Evolutionary conservation across 768 basidiomycete genomes (phyloP).

Genomic region (Vararia minispora): DNA sequence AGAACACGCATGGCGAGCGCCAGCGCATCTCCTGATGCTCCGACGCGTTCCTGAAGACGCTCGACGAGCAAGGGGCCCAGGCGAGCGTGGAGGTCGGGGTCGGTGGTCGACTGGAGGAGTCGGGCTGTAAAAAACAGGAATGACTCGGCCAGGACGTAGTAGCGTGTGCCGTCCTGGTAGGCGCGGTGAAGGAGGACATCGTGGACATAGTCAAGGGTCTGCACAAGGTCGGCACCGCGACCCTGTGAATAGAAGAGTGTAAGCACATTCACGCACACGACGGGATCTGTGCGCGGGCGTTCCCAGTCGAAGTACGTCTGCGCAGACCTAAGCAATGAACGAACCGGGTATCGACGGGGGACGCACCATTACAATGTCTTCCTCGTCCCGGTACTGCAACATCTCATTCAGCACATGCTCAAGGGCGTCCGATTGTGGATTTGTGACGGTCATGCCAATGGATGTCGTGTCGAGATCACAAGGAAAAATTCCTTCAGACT

Average conservation of each 20-base stretch:
- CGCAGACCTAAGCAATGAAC: slow-evolving; percentile 1
- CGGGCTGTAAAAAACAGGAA: slow-evolving; percentile 43
- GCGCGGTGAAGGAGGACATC: slow-evolving; percentile 40
- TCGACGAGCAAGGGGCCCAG: slow-evolving; percentile 31
- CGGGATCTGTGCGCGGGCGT: slow-evolving; percentile 41
- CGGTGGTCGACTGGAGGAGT: slow-evolving; percentile 25
- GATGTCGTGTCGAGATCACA: slow-evolving; percentile 52
- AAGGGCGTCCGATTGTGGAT: slow-evolving; percentile 21
- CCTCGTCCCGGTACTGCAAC: slow-evolving; percentile 34
- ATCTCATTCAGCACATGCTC: slow-evolving; percentile 45
- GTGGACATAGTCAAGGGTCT: slow-evolving; percentile 37
- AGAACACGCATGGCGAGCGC: slow-evolving; percentile 47
- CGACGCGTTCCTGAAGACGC: slow-evolving; percentile 38
- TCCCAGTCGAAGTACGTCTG: slow-evolving; percentile 44
- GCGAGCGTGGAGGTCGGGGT: slow-evolving; percentile 23
- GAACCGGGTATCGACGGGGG: background rate
- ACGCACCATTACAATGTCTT: slow-evolving; percentile 32
- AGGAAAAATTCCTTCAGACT: slow-evolving; percentile 38
- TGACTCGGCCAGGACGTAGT: slow-evolving; percentile 40
- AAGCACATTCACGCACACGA: slow-evolving; percentile 40
- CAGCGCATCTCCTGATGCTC: slow-evolving; percentile 38
- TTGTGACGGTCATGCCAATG: slow-evolving; percentile 33
- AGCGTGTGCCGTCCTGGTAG: slow-evolving; percentile 43
- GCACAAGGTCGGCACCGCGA: slow-evolving; percentile 32
- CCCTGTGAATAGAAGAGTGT: slow-evolving; percentile 39